Percentiles rank a stretch among this genome's conserved stretches.
phyloP scores from a whole-genome alignment of 2,329 filamentous ascomycete genomes.

The Arthrobotrys conoides region DNA sequence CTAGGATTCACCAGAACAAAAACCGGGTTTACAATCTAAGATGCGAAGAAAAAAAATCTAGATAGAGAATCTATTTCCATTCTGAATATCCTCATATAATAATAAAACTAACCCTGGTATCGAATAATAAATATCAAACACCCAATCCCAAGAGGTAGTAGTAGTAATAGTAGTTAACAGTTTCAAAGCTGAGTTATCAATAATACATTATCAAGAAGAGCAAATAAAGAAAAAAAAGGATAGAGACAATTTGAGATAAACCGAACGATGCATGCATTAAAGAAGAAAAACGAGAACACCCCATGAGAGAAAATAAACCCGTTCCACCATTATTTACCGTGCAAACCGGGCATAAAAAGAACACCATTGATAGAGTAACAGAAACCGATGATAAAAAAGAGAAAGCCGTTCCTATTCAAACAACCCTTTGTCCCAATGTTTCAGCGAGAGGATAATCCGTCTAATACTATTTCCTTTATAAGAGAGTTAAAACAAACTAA shows the following conservation, averaged over 20 bases:
- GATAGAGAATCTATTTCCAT: constrained; percentile 4
- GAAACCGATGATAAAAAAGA: constrained; percentile 3
- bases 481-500: neutral
- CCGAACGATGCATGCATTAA: constrained; percentile 4
- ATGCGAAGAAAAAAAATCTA: neutral
- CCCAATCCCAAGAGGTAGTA: constrained; percentile 11
- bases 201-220: constrained; percentile 31
- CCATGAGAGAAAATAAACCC: neutral
- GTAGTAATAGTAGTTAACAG: neutral
- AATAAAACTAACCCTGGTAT: constrained; percentile 1
- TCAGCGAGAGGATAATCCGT: constrained; percentile 14
- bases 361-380: constrained; percentile 4
- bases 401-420: constrained; percentile 42
- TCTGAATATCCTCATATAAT: constrained; percentile 2
- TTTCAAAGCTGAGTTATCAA: constrained; percentile 8
- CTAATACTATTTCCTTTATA: constrained; percentile 21
- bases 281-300: constrained; percentile 11
- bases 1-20: no score
- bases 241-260: constrained; percentile 29
- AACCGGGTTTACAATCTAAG: no score
- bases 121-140: constrained; percentile 8
- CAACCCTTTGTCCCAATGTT: constrained; percentile 9
- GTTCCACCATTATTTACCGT: constrained; percentile 38
- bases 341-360: constrained; percentile 14
- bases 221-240: neutral